phyloP scores from a whole-genome alignment of 352 stramenopile species.

The Discostella stelligera region DNA sequence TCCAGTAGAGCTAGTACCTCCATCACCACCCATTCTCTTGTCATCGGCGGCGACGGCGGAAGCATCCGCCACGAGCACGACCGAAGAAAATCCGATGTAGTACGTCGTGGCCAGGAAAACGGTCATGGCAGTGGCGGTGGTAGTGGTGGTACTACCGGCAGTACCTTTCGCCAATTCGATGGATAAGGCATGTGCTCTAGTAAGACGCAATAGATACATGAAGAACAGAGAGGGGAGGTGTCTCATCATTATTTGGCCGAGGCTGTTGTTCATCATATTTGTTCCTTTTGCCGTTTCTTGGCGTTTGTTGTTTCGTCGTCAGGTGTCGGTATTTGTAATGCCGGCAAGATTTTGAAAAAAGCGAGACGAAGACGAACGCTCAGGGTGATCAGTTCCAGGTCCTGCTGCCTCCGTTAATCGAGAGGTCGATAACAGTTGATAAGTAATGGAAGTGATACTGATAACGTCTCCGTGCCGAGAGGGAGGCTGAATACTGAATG shows the following conservation, averaged over 20 bases:
- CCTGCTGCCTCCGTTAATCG: no score
- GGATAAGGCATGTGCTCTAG: not conserved
- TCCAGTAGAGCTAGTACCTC: no score
- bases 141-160: not conserved
- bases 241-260: conserved; percentile 7
- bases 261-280: conserved; percentile 20
- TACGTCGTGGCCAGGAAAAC: not conserved
- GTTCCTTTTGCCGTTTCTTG: not conserved
- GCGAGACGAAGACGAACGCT: no score
- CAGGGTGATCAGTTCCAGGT: no score
- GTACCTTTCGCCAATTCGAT: not conserved
- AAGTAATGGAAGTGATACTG: no score
- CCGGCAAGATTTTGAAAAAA: no score
- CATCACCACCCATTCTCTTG: not conserved
- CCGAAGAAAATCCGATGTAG: conserved; percentile 5
- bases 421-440: no score
- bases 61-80: conserved; percentile 6
- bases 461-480: no score
- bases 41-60: not conserved
- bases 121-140: not conserved
- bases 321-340: no score
- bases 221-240: conserved; percentile 12
- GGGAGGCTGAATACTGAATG: no score
- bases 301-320: no score
- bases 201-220: conserved; percentile 9